These are phyloP conservation scores for Nadsonia fulvescens DNA, from an alignment of 805 yeast species.

Conservation along the genomic window DNA sequence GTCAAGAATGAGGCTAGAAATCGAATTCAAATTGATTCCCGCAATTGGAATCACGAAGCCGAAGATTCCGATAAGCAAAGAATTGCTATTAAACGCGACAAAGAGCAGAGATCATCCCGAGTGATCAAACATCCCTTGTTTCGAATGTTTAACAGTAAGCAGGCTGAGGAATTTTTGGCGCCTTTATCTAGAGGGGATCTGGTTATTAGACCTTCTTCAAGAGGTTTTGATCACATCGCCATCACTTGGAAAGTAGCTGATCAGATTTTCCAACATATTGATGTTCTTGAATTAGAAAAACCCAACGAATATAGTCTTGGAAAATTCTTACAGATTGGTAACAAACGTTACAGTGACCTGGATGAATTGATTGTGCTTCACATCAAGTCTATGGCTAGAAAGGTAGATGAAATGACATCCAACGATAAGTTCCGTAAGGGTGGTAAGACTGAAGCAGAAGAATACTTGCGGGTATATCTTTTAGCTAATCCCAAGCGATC, in stretches of 20 bases:
- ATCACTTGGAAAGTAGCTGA: conserved; percentile 94
- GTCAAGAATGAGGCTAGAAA: conserved; percentile 17
- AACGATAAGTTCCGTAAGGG: conserved; percentile 84
- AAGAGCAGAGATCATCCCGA: conserved; percentile 51
- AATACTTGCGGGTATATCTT: conserved; percentile 77
- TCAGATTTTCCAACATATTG: conserved; percentile 78
- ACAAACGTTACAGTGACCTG: conserved; percentile 58
- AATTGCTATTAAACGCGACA: conserved; percentile 37
- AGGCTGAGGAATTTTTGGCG: conserved; percentile 87
- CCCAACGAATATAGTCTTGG: conserved; percentile 48
- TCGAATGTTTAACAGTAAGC: conserved; percentile 61
- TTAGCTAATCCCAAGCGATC: conserved; percentile 82
- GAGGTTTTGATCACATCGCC: conserved; percentile 74
- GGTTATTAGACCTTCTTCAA: conserved; percentile 86
- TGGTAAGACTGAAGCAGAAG: conserved; percentile 57
- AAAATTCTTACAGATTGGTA: conserved; percentile 44
- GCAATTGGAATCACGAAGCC: conserved; percentile 55
- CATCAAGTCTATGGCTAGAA: conserved; percentile 63
- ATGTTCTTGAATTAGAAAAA: conserved; percentile 58
- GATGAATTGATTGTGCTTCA: conserved; percentile 86
- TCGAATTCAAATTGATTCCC: conserved; percentile 29
- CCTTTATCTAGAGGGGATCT: conserved; percentile 79
- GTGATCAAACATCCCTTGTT: conserved; percentile 84
- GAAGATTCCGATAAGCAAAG: conserved; percentile 46
- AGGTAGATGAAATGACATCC: conserved; percentile 66